These are phyloP conservation scores for Colletotrichum spaethianum DNA, from an alignment of 2,329 filamentous ascomycete genomes.

Conservation along the genomic window DNA sequence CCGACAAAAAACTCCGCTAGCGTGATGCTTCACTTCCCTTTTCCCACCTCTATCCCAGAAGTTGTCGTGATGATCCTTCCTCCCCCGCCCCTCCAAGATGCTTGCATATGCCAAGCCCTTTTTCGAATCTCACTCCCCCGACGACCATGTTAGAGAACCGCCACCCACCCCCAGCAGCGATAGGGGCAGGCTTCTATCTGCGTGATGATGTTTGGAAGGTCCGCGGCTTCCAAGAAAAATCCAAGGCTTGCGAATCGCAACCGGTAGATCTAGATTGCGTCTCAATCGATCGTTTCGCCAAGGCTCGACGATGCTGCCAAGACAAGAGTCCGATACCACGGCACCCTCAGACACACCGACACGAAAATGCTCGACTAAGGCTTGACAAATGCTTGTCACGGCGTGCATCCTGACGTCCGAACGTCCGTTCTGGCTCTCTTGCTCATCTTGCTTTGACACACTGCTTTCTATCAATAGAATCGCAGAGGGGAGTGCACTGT, in stretches of 20 bases:
- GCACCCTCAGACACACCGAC: not conserved
- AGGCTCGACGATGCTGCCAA: not conserved
- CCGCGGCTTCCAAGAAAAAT: conserved; percentile 5
- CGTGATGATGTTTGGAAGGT: not conserved
- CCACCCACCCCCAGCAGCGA: not conserved
- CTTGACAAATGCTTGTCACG: not conserved
- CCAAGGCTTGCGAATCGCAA: not conserved
- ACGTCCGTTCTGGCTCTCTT: no score
- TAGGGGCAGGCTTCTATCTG: not conserved
- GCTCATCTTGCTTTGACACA: not conserved
- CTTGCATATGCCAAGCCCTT: conserved; percentile 5
- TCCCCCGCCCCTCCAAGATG: not conserved
- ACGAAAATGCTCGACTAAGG: not conserved
- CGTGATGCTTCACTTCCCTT: not conserved
- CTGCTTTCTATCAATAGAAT: not conserved
- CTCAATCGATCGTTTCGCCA: conserved; percentile 32
- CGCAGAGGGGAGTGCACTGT: not conserved
- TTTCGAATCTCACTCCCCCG: not conserved
- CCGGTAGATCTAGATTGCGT: conserved; percentile 18
- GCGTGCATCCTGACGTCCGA: not conserved
- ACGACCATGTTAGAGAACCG: not conserved
- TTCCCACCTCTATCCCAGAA: not conserved
- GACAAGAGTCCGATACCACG: not conserved
- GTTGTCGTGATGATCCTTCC: not conserved
- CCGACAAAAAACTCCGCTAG: not conserved